Percentiles rank a stretch among this genome's conserved stretches.
Evolutionary conservation across 176 grass and related monocot genomes (phyloP).

Genomic region (Cenchrus purpureus): DNA sequence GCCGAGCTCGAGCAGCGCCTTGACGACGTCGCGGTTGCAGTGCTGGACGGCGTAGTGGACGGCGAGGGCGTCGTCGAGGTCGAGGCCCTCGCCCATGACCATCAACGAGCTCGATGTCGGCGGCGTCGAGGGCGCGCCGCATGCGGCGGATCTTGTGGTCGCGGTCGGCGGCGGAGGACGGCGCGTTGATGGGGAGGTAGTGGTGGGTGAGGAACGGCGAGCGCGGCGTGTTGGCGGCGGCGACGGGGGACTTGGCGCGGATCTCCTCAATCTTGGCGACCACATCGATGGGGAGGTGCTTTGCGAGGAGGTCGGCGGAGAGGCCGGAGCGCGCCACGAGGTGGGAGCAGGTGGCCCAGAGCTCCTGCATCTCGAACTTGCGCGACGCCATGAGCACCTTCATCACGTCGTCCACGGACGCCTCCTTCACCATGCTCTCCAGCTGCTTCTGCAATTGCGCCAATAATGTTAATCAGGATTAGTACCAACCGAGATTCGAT

Average conservation of each 20-base stretch:
- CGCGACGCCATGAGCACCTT: conserved; percentile 93
- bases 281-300: conserved; percentile 91
- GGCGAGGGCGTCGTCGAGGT: conserved; percentile 93
- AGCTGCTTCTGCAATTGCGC: conserved; percentile 72
- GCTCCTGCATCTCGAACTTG: conserved; percentile 88
- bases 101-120: conserved; percentile 99
- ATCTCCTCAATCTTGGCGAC: conserved; percentile 79
- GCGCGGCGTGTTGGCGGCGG: conserved; percentile 48
- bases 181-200: conserved; percentile 61
- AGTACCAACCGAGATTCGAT: neutral
- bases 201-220: conserved; percentile 63
- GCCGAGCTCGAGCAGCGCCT: conserved; percentile 95
- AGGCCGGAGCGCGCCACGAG: conserved; percentile 87
- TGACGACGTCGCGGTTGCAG: conserved; percentile 94
- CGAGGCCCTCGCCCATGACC: conserved; percentile 97
- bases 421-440: conserved; percentile 94
- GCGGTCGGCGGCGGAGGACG: conserved; percentile 53
- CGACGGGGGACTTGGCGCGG: conserved; percentile 62
- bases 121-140: conserved; percentile 83
- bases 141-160: conserved; percentile 96
- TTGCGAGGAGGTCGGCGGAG: conserved; percentile 80
- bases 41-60: conserved; percentile 93
- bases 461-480: neutral
- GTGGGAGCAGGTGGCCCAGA: conserved; percentile 82
- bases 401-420: conserved; percentile 92